Conservation (phyloP, 2,329 filamentous ascomycete species). For the Talaromyces sp. region DNA sequence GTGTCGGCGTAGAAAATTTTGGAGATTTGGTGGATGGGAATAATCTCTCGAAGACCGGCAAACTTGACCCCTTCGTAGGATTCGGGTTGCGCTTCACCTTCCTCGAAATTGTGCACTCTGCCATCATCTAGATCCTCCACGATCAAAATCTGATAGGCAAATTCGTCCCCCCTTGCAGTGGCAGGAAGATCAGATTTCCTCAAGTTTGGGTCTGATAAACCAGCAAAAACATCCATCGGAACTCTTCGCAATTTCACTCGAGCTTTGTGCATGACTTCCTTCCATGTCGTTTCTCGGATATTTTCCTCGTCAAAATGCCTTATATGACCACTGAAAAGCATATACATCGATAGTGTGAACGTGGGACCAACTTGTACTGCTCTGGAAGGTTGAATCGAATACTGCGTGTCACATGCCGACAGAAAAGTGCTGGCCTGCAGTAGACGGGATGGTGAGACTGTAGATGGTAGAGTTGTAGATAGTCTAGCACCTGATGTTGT, state of each 20-base stretch:
- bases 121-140: constrained; percentile 76
- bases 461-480: constrained; percentile 70
- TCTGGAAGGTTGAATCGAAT: constrained; percentile 57
- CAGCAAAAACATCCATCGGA: constrained; percentile 51
- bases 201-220: constrained; percentile 14
- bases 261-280: constrained; percentile 93
- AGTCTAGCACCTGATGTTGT: constrained; percentile 87
- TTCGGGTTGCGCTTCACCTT: constrained; percentile 51
- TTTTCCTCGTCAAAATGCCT: constrained; percentile 53
- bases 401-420: constrained; percentile 79
- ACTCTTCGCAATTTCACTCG: constrained; percentile 72
- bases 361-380: constrained; percentile 79
- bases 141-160: constrained; percentile 73
- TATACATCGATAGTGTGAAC: constrained; percentile 85
- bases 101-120: constrained; percentile 62
- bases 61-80: constrained; percentile 56
- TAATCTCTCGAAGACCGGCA: constrained; percentile 61
- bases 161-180: constrained; percentile 55
- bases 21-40: constrained; percentile 70
- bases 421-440: constrained; percentile 90
- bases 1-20: constrained; percentile 94
- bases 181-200: constrained; percentile 27
- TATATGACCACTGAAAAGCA: constrained; percentile 83
- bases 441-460: constrained; percentile 83
- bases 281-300: constrained; percentile 72